Percentiles rank a stretch among this genome's conserved stretches.
These are phyloP conservation scores for Sanghuangporus sanghuang DNA, from an alignment of 1,284 basidiomycete genomes.

Conservation along the genomic window DNA sequence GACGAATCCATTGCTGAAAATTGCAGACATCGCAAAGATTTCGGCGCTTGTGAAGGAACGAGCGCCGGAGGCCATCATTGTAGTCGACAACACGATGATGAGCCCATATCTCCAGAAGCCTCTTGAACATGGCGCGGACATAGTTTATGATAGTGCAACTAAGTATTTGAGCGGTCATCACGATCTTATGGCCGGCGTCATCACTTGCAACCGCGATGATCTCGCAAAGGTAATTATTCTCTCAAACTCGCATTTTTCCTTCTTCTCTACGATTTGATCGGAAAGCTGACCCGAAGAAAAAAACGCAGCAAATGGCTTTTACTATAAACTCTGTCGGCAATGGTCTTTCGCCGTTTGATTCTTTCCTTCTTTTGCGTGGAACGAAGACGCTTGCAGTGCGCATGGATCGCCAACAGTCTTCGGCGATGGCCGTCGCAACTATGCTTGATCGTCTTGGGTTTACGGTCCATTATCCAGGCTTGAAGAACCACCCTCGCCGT, in stretches of 20 bases:
- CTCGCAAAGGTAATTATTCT: constrained; percentile 64
- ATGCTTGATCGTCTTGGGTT: constrained; percentile 89
- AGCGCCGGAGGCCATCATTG: constrained; percentile 78
- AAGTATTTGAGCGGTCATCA: constrained; percentile 99
- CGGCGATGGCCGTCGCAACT: constrained; percentile 80
- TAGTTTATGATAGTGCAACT: constrained; percentile 97
- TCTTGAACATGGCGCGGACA: constrained; percentile 92
- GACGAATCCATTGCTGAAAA: constrained; percentile 96
- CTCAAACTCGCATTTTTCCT: not conserved
- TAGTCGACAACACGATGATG: constrained; percentile 99
- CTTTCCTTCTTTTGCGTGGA: constrained; percentile 92
- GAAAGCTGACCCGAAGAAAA: not conserved
- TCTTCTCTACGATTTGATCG: not conserved
- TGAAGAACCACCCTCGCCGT: constrained; percentile 78
- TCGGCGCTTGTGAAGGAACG: constrained; percentile 76
- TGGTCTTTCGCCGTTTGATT: constrained; percentile 92
- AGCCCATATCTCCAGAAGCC: constrained; percentile 97
- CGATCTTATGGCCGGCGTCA: constrained; percentile 97
- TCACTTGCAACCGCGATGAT: constrained; percentile 90
- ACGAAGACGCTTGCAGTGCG: constrained; percentile 96
- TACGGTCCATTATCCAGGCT: constrained; percentile 90
- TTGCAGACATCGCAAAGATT: constrained; percentile 85
- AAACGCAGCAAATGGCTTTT: constrained; percentile 76
- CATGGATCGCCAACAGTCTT: constrained; percentile 92
- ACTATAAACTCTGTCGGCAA: constrained; percentile 98